Conservation (phyloP, 805 yeast species). For the Maudiozyma bulderi region DNA sequence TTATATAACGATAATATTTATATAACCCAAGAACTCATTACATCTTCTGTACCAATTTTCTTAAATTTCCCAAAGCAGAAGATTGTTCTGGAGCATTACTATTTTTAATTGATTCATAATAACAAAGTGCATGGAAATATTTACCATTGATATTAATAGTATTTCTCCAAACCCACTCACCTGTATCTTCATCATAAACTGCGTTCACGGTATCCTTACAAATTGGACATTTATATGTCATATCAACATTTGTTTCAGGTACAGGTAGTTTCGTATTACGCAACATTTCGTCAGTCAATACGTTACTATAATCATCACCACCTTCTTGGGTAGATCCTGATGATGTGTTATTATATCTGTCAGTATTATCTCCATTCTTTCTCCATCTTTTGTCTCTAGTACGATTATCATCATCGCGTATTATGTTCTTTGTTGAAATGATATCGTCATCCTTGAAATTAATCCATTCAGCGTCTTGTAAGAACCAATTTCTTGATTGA, state of each 20-base stretch:
- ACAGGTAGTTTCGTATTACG: conserved; percentile 47
- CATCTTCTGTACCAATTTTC: conserved; percentile 4
- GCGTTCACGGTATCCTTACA: conserved; percentile 59
- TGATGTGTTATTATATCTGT: no score
- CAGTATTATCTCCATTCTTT: background rate
- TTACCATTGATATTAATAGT: conserved; percentile 43
- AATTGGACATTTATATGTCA: conserved; percentile 52
- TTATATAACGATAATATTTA: no score
- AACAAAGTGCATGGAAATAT: conserved; percentile 60
- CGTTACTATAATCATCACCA: conserved; percentile 7
- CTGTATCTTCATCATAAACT: conserved; percentile 61
- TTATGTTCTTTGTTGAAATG: conserved; percentile 29
- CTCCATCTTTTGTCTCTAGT: conserved; percentile 1
- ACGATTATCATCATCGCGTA: conserved; percentile 3
- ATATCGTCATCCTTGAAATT: conserved; percentile 61
- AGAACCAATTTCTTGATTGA: conserved; percentile 76
- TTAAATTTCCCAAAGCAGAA: conserved; percentile 17
- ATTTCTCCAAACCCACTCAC: conserved; percentile 77
- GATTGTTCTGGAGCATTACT: conserved; percentile 10
- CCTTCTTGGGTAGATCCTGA: background rate
- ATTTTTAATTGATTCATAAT: conserved; percentile 42
- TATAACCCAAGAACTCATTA: conserved; percentile 3
- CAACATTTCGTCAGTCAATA: conserved; percentile 25
- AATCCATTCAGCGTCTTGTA: conserved; percentile 64
- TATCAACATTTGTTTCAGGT: conserved; percentile 54